Percentiles rank a stretch among this genome's conserved stretches.
Evolutionary conservation across 2,329 filamentous ascomycete genomes (phyloP).

Genomic region (Lasiodiplodia hormozganensis): DNA sequence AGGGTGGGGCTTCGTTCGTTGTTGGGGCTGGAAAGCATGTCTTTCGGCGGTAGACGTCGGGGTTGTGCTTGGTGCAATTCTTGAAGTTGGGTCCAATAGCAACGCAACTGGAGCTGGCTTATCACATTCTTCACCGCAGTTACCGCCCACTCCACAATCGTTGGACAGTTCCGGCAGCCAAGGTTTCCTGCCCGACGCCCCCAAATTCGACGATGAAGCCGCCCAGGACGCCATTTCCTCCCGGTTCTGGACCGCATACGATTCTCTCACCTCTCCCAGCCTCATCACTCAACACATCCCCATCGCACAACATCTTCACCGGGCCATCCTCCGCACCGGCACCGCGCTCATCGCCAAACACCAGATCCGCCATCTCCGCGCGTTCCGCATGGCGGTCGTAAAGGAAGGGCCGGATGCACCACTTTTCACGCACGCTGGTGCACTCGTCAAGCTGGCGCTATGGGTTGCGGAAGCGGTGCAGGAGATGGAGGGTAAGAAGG

Average conservation of each 20-base stretch:
- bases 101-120: not conserved
- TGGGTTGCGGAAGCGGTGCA: conserved; percentile 94
- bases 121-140: conserved; percentile 9
- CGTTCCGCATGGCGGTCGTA: conserved; percentile 94
- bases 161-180: conserved; percentile 26
- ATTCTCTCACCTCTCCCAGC: conserved; percentile 65
- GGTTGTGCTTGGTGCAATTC: conserved; percentile 87
- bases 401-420: conserved; percentile 91
- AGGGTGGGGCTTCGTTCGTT: conserved; percentile 95
- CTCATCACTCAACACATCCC: conserved; percentile 77
- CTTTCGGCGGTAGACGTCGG: conserved; percentile 92
- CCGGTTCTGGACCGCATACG: conserved; percentile 66
- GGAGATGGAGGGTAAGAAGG: conserved; percentile 74
- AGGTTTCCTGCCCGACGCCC: conserved; percentile 37
- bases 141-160: conserved; percentile 34
- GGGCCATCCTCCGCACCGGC: conserved; percentile 91
- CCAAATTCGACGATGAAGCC: conserved; percentile 25
- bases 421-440: conserved; percentile 92
- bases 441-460: conserved; percentile 88
- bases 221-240: conserved; percentile 55
- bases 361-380: conserved; percentile 88
- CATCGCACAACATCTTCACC: conserved; percentile 86
- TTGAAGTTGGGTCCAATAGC: conserved; percentile 75
- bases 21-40: conserved; percentile 97
- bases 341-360: conserved; percentile 91